phyloP scores from a whole-genome alignment of 2,329 filamentous ascomycete species.

The Neurospora sp. region DNA sequence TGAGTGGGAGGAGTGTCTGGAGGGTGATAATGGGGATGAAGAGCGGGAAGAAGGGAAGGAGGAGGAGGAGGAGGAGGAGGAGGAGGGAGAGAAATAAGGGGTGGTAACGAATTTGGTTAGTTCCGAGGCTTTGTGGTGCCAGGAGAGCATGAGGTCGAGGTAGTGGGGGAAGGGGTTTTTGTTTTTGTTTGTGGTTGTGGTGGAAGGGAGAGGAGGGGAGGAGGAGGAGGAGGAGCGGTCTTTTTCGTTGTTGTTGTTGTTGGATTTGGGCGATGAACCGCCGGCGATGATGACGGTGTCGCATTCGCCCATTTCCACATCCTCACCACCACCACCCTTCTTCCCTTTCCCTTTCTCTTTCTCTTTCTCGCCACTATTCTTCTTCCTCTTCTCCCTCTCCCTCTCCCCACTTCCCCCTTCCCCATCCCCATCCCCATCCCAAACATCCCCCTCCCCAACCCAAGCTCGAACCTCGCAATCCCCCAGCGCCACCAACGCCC shows the following conservation, averaged over 20 bases:
- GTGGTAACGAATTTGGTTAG: slow-evolving; percentile 47
- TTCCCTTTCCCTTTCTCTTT: slow-evolving; percentile 27
- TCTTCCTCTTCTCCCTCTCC: slow-evolving; percentile 21
- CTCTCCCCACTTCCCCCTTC: slow-evolving; percentile 10
- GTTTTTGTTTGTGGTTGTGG: background rate
- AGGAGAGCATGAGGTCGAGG: slow-evolving; percentile 56
- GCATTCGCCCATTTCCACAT: slow-evolving; percentile 24
- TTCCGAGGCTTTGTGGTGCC: slow-evolving; percentile 67
- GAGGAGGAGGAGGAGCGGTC: background rate
- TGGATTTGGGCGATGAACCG: slow-evolving; percentile 2
- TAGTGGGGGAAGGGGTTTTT: slow-evolving; percentile 45
- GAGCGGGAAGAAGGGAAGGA: background rate
- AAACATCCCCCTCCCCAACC: slow-evolving; percentile 23
- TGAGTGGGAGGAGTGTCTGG: background rate
- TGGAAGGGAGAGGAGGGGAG: background rate
- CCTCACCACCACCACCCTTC: slow-evolving; percentile 12
- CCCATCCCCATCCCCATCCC: background rate
- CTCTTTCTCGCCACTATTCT: slow-evolving; percentile 22
- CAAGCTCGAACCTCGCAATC: slow-evolving; percentile 39
- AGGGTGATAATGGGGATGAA: background rate
- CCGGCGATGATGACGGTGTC: slow-evolving; percentile 10
- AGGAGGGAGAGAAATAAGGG: slow-evolving; percentile 1
- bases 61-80: no score
- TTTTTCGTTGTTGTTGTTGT: slow-evolving; percentile 18
- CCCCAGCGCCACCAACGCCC: slow-evolving; percentile 42